Base-by-base conservation (phyloP, 495 filamentous ascomycete genomes). In the Lentithecium fluviatile region DNA sequence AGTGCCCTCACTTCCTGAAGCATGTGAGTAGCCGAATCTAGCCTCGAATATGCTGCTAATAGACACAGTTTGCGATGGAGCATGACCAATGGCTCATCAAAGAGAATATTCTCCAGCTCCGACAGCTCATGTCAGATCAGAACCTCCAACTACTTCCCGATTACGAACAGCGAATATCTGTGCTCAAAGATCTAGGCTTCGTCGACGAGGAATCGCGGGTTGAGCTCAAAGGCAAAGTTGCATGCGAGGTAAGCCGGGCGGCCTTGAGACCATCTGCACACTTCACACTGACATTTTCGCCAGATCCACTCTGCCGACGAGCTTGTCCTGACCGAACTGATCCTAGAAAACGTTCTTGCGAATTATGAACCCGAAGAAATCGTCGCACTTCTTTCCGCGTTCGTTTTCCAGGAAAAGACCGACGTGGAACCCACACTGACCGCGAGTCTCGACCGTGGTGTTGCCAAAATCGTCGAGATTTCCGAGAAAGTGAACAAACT, bases 331-430 rank as follows among this genome's bases (percentile, higher is more conserved):
- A 98, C 94, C 0, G 94, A 98, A 71, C 82, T 98, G 3, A 86
- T 98, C 47, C 84, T 98, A 15, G 95, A 98, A 66, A 98, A 98
- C 71, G 90, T 96, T 6, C 84, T 98, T 2, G 91, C 91, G 19
- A 88, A 95, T 61, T 97, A 90, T 73, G 93, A 96, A 62, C 91
- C 94, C 0, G 93, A 95, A 68, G 94, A 98, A 70, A 97, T 98
- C 56, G 94, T 95, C 2, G 93, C 94, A 6, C 80, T 98, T 10
- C 83, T 98, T 2, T 95, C 91, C 0, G 85, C 89, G 2, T 98
- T 98, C 70, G 95, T 98, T n/a, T 98, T 97, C 78, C 89, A 97
- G 70, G 94, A 98, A 65, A 97, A 96, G 77, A 96, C 95, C 0
- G 88, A 94, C 15, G 82, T 82, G 17, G 81, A 82, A 0, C 94